phyloP scores from a whole-genome alignment of 306 rosid species.

The Prosopis cineraria region DNA sequence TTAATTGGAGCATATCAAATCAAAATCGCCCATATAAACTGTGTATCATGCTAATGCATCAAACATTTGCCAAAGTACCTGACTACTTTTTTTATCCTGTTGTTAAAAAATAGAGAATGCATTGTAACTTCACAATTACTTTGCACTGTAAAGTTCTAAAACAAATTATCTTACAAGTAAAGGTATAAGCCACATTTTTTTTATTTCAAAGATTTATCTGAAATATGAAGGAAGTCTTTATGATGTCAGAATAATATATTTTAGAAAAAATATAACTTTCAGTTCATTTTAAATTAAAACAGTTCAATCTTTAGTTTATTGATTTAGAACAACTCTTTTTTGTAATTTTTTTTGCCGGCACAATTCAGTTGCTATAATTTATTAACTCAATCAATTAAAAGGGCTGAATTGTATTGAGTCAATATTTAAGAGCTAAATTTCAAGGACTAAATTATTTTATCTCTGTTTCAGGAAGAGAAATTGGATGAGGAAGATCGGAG shows the following conservation, averaged over 20 bases:
- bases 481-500: background rate
- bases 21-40: background rate
- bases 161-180: constrained; percentile 9
- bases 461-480: no score
- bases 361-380: no score
- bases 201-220: background rate
- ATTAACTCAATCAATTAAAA: no score
- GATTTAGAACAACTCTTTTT: no score
- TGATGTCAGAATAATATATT: background rate
- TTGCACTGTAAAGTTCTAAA: background rate
- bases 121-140: background rate
- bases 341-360: no score
- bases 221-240: background rate
- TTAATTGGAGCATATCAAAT: background rate
- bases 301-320: no score
- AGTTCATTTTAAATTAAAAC: no score
- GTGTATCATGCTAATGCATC: background rate
- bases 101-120: background rate
- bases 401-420: no score
- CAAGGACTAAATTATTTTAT: no score
- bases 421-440: no score
- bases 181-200: background rate
- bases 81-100: background rate
- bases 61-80: background rate
- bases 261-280: no score